Percentiles rank a stretch among this genome's conserved stretches.
These are phyloP conservation scores for Coelastrella sp. DNA, from an alignment of 139 green algal species.

Conservation along the genomic window DNA sequence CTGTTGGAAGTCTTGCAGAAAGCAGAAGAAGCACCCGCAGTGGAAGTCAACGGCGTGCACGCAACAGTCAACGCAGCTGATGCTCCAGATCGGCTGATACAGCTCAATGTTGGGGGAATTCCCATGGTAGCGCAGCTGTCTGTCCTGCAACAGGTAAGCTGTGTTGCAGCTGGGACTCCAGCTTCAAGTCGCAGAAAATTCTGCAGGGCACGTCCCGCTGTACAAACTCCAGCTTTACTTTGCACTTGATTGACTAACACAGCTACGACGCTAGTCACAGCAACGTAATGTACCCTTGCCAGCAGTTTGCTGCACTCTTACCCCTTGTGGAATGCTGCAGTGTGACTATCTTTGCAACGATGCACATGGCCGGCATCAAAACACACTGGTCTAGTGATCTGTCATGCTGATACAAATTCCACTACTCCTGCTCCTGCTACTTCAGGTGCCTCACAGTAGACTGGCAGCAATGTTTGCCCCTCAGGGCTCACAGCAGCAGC, in stretches of 20 bases:
- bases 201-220: not conserved
- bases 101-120: conserved; percentile 20
- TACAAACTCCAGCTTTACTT: not conserved
- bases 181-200: too few species aligned
- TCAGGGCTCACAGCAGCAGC: conserved; percentile 1
- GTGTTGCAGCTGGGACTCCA: not conserved
- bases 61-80: not conserved
- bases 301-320: too few species aligned
- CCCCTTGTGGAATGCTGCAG: too few species aligned
- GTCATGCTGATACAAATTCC: not conserved
- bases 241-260: too few species aligned
- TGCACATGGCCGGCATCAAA: too few species aligned
- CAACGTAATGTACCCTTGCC: too few species aligned
- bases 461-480: conserved; percentile 6
- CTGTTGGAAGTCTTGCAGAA: not conserved
- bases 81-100: not conserved
- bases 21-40: too few species aligned
- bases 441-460: conserved; percentile 4
- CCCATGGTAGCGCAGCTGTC: conserved; percentile 4
- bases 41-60: not conserved
- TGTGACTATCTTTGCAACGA: too few species aligned
- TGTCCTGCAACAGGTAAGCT: conserved; percentile 16
- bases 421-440: not conserved
- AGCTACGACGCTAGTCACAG: too few species aligned
- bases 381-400: too few species aligned